Base-by-base conservation (phyloP, 305 asterid species). In the Fraxinus paxiana region DNA sequence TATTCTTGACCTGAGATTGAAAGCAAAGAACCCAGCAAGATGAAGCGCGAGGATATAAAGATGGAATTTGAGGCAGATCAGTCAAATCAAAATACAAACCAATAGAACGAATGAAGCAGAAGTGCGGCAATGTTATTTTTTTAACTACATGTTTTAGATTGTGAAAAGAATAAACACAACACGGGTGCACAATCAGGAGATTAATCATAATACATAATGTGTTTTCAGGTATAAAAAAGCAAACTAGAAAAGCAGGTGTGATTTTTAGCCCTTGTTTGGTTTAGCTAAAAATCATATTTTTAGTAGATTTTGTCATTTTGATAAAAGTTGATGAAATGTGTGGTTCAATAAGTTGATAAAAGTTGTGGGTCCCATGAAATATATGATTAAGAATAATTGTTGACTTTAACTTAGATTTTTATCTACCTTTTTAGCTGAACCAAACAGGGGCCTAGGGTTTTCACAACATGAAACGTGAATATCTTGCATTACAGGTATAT, bases 1-100 rank as follows among this genome's bases (percentile, higher is more conserved):
- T 73, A 80, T 73, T 91, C 88, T 91, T 92, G 87, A 79, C 91
- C 92, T 88, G 97, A 81, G 83, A 73, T 83, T 87, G 87, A 71
- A 87, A 79, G 83, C 13, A 80, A 77, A 31, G 75, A 82, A 78
- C 76, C 70, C 35, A 75, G 79, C 56, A 82, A 83, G 76, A 70
- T 56, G 61, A 83, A 78, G 70, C 24, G 78, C 63, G 33, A 75
- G 28, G 82, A 67, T 28, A 46, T 20, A 80, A 41, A 43, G 71
- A 38, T 71, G 20, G 72, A 48, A 28, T 38, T 18, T 24, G 22
- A 69, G 80, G 79, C 78, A 77, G 51, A 72, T 54, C 70, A 59
- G 34, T 43, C 75, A 69, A 77, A 82, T 41, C 74, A 43, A 34
- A 77, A 80, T 20, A 59, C 22, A 69, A 77, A 78, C 72, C 15